These are phyloP conservation scores for Debaryomyces coudertii DNA, from an alignment of 1,139 yeast species.

Conservation along the genomic window DNA sequence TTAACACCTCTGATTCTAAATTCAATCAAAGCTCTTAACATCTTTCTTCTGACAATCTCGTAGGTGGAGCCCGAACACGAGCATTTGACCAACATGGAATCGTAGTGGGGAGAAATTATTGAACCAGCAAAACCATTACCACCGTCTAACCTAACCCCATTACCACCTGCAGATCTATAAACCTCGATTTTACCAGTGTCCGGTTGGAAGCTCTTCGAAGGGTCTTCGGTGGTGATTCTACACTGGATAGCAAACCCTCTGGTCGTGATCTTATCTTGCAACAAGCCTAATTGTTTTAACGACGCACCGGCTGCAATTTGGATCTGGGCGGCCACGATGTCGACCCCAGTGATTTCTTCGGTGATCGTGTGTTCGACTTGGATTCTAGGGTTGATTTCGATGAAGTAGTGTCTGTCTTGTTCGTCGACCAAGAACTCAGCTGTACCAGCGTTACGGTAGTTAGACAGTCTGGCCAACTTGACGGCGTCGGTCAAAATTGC, in stretches of 20 bases:
- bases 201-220: slow-evolving; percentile 94
- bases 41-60: slow-evolving; percentile 95
- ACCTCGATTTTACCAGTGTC: slow-evolving; percentile 99
- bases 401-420: slow-evolving; percentile 94
- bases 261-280: slow-evolving; percentile 92
- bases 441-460: slow-evolving; percentile 97
- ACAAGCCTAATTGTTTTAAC: slow-evolving; percentile 82
- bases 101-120: slow-evolving; percentile 95
- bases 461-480: slow-evolving; percentile 81
- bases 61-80: slow-evolving; percentile 95
- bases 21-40: slow-evolving; percentile 94
- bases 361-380: slow-evolving; percentile 99
- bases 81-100: slow-evolving; percentile 97
- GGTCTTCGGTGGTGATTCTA: slow-evolving; percentile 99
- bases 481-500: slow-evolving; percentile 95
- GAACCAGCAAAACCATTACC: slow-evolving; percentile 99
- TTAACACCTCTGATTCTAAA: slow-evolving; percentile 98
- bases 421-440: slow-evolving; percentile 96
- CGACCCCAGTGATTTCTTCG: slow-evolving; percentile 98
- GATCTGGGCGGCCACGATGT: slow-evolving; percentile 96
- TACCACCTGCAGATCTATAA: slow-evolving; percentile 98
- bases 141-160: slow-evolving; percentile 98
- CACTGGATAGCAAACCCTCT: slow-evolving; percentile 99
- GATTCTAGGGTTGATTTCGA: slow-evolving; percentile 98
- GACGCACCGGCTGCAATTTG: slow-evolving; percentile 99